Evolutionary conservation across 345 rosid genomes (phyloP).

Genomic region (Syzygium aromaticum): DNA sequence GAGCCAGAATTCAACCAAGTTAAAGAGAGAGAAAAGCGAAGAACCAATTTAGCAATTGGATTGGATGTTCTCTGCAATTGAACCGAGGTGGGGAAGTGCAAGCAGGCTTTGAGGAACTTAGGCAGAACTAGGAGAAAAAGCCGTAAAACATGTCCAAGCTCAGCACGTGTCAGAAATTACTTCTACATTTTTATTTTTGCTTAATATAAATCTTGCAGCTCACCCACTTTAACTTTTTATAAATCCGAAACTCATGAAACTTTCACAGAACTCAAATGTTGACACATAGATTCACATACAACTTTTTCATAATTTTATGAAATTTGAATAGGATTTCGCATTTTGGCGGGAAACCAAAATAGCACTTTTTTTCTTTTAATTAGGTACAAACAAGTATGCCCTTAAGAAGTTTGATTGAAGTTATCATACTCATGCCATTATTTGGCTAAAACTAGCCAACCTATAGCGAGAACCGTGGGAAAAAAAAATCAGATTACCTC

Average conservation of each 20-base stretch:
- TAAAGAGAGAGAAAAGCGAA: too few species aligned
- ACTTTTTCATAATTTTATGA: neutral
- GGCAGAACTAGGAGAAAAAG: neutral
- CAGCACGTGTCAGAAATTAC: rapidly evolving
- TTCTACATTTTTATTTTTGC: neutral
- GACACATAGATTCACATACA: neutral
- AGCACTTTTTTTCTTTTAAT: neutral
- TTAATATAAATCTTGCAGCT: neutral
- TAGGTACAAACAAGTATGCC: neutral
- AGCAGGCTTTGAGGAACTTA: neutral
- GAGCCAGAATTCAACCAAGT: too few species aligned
- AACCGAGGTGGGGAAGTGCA: neutral
- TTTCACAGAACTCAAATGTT: neutral
- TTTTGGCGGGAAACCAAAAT: neutral
- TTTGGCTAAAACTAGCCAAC: neutral
- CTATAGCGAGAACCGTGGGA: neutral
- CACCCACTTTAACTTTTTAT: neutral
- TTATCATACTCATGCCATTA: neutral
- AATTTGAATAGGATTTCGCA: neutral
- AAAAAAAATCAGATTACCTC: neutral
- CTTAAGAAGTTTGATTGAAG: neutral
- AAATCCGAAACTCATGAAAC: neutral
- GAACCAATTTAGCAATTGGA: neutral
- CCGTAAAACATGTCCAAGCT: neutral
- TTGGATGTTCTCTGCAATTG: neutral